A percentile compares a stretch with the other conserved stretches of the same genome.
Conservation (phyloP, 1,284 basidiomycete species). For the Ganoderma resinaceum region DNA sequence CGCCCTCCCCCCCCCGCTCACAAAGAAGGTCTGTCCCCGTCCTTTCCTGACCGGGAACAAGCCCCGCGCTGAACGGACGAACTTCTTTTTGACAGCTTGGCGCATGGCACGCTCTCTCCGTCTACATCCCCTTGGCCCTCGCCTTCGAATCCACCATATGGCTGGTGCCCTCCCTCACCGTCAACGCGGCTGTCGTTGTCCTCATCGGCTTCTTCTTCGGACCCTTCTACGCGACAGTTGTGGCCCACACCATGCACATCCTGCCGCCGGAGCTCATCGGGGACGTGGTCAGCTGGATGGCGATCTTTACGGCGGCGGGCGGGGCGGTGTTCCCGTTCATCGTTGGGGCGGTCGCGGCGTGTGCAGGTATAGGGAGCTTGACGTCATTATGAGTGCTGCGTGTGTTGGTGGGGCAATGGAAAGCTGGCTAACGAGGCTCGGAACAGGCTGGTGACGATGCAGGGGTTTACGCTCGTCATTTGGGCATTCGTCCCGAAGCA, state of each 20-base stretch:
- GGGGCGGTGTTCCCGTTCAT: conserved; percentile 63
- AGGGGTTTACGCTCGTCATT: conserved; percentile 50
- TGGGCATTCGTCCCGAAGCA: conserved; percentile 52
- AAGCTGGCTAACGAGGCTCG: neutral
- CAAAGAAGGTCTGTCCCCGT: neutral
- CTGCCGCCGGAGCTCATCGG: neutral
- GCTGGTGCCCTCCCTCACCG: neutral
- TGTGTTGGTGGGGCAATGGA: too few relatives aligned
- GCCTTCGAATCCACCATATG: neutral
- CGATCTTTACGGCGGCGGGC: conserved; percentile 39
- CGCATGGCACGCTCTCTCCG: neutral
- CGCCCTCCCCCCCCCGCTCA: neutral
- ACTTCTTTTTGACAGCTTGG: too few relatives aligned
- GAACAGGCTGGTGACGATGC: conserved; percentile 54
- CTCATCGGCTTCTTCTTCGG: neutral
- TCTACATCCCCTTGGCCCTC: neutral
- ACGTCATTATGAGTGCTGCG: conserved; percentile 59
- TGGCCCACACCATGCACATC: neutral
- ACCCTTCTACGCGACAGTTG: neutral
- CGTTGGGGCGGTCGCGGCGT: conserved; percentile 60
- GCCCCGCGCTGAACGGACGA: too few relatives aligned
- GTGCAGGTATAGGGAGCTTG: conserved; percentile 54
- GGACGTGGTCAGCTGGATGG: neutral
- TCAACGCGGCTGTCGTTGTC: neutral
- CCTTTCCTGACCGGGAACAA: too few relatives aligned